These are phyloP conservation scores for Pichia thaimueangensis DNA, from an alignment of 805 yeast genomes.

Conservation along the genomic window DNA sequence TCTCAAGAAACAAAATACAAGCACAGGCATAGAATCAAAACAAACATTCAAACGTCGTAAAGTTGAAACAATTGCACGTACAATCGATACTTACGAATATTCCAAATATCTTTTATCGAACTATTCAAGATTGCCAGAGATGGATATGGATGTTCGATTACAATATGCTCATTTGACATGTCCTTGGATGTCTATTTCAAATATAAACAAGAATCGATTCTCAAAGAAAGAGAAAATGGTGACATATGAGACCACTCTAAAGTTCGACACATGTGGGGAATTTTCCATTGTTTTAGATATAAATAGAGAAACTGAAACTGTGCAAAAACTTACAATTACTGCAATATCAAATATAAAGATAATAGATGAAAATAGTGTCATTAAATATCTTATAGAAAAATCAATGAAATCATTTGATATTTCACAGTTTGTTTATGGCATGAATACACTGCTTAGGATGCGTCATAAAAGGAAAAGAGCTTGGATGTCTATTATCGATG, in stretches of 20 bases:
- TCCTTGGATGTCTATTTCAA: conserved; percentile 19
- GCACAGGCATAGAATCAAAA: neutral
- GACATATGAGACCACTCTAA: neutral
- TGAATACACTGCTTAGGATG: conserved; percentile 8
- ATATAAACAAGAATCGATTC: neutral
- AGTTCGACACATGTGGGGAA: neutral
- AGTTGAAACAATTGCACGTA: neutral
- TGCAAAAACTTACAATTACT: neutral
- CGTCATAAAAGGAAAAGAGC: conserved; percentile 6
- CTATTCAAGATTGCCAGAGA: conserved; percentile 25
- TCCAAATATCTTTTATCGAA: conserved; percentile 3
- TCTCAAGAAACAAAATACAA: neutral
- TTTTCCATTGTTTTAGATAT: neutral
- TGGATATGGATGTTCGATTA: conserved; percentile 23
- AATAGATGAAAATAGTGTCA: neutral
- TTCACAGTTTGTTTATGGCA: conserved; percentile 5
- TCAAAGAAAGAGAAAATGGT: neutral
- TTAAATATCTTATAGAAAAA: neutral
- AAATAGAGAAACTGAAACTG: neutral
- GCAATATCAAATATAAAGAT: neutral
- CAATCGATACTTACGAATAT: neutral
- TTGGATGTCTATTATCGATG: conserved; percentile 1
- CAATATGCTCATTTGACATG: conserved; percentile 20
- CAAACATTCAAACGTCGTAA: neutral
- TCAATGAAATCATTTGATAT: neutral